Evolutionary conservation across 768 basidiomycete species (phyloP).

Genomic region (Leccinum uliginosum): DNA sequence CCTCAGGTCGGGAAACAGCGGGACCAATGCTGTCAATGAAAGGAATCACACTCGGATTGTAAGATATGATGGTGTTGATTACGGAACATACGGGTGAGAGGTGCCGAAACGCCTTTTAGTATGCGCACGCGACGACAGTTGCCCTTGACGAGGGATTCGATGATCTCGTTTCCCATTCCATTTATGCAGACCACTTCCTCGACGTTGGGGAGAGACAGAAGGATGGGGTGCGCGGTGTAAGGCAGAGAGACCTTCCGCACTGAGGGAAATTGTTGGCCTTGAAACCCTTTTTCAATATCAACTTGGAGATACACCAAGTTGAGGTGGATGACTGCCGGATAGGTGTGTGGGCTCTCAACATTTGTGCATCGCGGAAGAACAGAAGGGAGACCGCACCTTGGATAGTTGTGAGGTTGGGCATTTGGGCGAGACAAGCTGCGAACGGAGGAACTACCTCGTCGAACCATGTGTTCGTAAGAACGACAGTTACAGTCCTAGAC

Average conservation of each 20-base stretch:
- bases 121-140: slow-evolving; percentile 1
- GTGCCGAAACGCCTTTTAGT: slow-evolving; percentile 4
- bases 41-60: neutral
- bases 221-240: slow-evolving; percentile 5
- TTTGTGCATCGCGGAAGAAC: neutral
- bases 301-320: neutral
- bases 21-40: slow-evolving; percentile 3
- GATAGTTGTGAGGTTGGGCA: slow-evolving; percentile 8
- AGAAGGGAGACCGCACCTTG: slow-evolving; percentile 2
- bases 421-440: neutral
- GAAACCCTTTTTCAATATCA: slow-evolving; percentile 10
- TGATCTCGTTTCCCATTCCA: slow-evolving; percentile 3
- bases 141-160: slow-evolving; percentile 7
- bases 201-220: slow-evolving; percentile 7
- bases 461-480: neutral
- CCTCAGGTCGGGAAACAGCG: slow-evolving; percentile 6
- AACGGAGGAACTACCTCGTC: slow-evolving; percentile 5
- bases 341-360: neutral
- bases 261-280: slow-evolving; percentile 5
- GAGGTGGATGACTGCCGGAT: neutral
- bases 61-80: neutral
- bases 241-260: slow-evolving; percentile 8
- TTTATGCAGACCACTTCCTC: slow-evolving; percentile 9
- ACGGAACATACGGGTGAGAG: slow-evolving; percentile 2
- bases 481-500: slow-evolving; percentile 1